A percentile compares a stretch with the other conserved stretches of the same genome.
Conservation (phyloP, 805 yeast species). For the Candida insectorum region DNA sequence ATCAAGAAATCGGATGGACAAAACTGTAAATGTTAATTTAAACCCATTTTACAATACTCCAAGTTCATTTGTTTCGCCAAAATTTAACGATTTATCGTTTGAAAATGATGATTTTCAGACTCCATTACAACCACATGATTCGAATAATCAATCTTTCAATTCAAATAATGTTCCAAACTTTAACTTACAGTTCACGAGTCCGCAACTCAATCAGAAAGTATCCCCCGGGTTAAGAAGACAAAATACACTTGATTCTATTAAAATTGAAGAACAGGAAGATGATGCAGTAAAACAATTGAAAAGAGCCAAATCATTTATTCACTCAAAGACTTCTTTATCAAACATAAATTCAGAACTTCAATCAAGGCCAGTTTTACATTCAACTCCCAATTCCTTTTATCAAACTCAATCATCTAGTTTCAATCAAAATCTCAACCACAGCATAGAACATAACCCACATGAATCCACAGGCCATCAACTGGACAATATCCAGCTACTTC, state of each 20-base stretch:
- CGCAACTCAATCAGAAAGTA: slow-evolving; percentile 8
- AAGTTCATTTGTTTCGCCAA: slow-evolving; percentile 22
- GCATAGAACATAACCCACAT: slow-evolving; percentile 3
- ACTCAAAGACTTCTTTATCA: slow-evolving; percentile 1
- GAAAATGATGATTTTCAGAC: slow-evolving; percentile 21
- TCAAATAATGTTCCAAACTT: slow-evolving; percentile 5
- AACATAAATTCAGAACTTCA: background rate
- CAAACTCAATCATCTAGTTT: slow-evolving; percentile 3
- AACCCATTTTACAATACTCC: slow-evolving; percentile 33
- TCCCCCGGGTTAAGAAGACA: slow-evolving; percentile 16
- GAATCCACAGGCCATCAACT: slow-evolving; percentile 12
- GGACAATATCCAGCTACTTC: slow-evolving; percentile 21
- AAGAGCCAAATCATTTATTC: slow-evolving; percentile 31
- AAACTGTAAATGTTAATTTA: slow-evolving; percentile 15
- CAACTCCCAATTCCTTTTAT: slow-evolving; percentile 2
- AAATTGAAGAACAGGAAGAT: slow-evolving; percentile 38
- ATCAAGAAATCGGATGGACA: slow-evolving; percentile 37
- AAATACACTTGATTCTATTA: slow-evolving; percentile 29
- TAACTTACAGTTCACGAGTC: slow-evolving; percentile 7
- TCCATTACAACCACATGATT: slow-evolving; percentile 19
- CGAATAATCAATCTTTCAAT: background rate
- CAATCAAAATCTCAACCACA: background rate
- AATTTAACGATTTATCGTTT: slow-evolving; percentile 17
- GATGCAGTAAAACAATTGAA: slow-evolving; percentile 41
- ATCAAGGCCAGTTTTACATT: too few species aligned